These are phyloP conservation scores for Lasiosphaeria miniovina DNA, from an alignment of 495 filamentous ascomycete genomes.

Conservation along the genomic window DNA sequence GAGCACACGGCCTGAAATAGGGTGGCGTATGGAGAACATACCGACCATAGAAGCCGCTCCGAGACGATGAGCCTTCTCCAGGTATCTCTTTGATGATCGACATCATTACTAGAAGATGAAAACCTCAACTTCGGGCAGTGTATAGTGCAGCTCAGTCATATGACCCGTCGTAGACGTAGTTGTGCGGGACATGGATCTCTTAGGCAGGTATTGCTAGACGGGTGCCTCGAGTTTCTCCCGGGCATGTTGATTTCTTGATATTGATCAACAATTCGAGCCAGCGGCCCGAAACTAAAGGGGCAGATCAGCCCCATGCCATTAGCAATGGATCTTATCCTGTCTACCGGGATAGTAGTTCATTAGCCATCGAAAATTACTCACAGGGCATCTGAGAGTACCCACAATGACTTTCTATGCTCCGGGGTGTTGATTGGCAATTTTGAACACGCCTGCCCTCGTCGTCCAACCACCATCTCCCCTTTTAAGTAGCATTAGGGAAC, in stretches of 20 bases:
- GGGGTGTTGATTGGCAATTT: not conserved
- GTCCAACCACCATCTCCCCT: not conserved
- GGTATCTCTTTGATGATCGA: not conserved
- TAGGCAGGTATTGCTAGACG: not conserved
- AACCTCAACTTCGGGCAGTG: not conserved
- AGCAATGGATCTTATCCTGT: not conserved
- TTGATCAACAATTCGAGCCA: not conserved
- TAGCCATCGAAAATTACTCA: no score
- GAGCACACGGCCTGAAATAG: not conserved
- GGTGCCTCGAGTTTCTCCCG: not conserved
- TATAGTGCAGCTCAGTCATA: not conserved
- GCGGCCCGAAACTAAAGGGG: not conserved
- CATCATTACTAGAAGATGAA: not conserved
- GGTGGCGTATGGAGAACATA: not conserved
- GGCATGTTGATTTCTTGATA: not conserved
- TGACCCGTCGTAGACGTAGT: not conserved
- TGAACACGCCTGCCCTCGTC: not conserved
- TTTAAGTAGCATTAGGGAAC: conserved; percentile 14
- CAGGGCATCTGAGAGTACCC: no score
- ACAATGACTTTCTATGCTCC: not conserved
- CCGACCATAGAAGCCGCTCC: not conserved
- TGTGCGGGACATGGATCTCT: not conserved
- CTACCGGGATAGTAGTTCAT: not conserved
- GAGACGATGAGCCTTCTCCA: not conserved
- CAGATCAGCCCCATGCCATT: not conserved